These are phyloP conservation scores for Ascocoryne sarcoides DNA, from an alignment of 2,329 filamentous ascomycete species.

Conservation along the genomic window DNA sequence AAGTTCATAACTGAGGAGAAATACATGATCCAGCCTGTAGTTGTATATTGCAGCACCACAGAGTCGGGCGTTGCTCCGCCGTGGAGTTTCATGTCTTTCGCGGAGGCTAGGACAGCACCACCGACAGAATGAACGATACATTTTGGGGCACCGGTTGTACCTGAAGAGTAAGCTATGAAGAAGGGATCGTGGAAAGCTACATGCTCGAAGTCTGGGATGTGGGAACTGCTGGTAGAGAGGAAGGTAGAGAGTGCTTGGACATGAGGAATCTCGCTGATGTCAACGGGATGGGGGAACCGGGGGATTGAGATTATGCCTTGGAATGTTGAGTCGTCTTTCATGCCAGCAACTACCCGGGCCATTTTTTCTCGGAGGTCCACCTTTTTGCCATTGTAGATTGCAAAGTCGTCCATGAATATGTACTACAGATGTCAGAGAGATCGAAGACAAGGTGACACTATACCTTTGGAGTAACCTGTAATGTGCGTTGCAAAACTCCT, in stretches of 20 bases:
- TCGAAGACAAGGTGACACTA: constrained; percentile 5
- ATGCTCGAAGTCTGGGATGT: constrained; percentile 17
- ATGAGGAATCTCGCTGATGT: constrained; percentile 44
- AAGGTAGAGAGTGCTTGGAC: constrained; percentile 33
- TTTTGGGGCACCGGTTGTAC: constrained; percentile 77
- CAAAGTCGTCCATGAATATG: constrained; percentile 76
- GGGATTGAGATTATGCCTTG: constrained; percentile 55
- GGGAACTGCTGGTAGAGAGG: constrained; percentile 26
- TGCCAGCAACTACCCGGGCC: constrained; percentile 50
- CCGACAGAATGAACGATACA: constrained; percentile 75
- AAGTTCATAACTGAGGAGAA: constrained; percentile 51
- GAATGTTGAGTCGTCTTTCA: constrained; percentile 53
- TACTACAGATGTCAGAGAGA: constrained; percentile 33
- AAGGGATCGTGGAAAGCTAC: constrained; percentile 54
- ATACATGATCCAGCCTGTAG: constrained; percentile 87
- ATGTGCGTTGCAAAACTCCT: constrained; percentile 64
- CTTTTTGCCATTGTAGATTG: constrained; percentile 70
- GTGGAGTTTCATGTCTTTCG: constrained; percentile 54
- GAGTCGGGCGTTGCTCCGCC: constrained; percentile 35
- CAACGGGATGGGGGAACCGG: constrained; percentile 52
- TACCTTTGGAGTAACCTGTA: constrained; percentile 65
- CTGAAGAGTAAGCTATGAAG: constrained; percentile 68
- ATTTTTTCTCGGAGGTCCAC: constrained; percentile 69
- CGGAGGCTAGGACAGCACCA: constrained; percentile 47
- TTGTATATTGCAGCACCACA: constrained; percentile 48